Evolutionary conservation across 2,329 filamentous ascomycete species (phyloP).

Genomic region (Ascochyta lentis): DNA sequence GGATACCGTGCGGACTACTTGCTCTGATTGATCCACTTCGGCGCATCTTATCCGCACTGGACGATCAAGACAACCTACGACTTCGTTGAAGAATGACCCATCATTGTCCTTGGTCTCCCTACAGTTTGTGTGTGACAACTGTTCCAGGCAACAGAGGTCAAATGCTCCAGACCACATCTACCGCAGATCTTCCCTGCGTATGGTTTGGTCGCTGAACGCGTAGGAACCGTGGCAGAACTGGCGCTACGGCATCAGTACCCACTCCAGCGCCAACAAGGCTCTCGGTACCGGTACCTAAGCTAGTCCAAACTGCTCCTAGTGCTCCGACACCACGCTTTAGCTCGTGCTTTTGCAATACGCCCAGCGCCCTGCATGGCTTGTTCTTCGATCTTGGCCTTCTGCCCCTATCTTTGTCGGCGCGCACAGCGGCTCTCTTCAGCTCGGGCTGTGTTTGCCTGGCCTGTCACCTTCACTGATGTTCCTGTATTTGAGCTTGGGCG

Average conservation of each 20-base stretch:
- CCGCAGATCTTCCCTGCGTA: constrained; percentile 9
- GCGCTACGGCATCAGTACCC: constrained; percentile 5
- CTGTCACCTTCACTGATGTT: constrained; percentile 17
- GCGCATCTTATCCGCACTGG: not conserved
- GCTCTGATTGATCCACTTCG: constrained; percentile 3
- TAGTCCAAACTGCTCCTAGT: constrained; percentile 1
- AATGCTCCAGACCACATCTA: constrained; percentile 12
- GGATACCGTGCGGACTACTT: not conserved
- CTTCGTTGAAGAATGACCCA: constrained; percentile 1
- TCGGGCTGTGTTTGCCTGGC: constrained; percentile 20
- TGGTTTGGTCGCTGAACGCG: not conserved
- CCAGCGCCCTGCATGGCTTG: constrained; percentile 12
- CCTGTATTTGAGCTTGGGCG: constrained; percentile 7
- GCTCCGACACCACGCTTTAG: constrained; percentile 20
- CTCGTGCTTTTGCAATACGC: constrained; percentile 22
- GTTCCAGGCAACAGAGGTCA: constrained; percentile 13
- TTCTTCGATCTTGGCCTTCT: constrained; percentile 7
- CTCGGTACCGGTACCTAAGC: not conserved
- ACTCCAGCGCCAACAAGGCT: constrained; percentile 2
- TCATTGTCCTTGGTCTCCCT: not conserved
- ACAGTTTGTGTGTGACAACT: constrained; percentile 7
- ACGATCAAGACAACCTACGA: not conserved
- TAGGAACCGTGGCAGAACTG: constrained; percentile 1
- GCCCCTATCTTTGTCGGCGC: constrained; percentile 17
- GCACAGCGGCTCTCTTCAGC: constrained; percentile 19